Percentiles rank a stretch among this genome's conserved stretches.
Conservation (phyloP, 2,329 filamentous ascomycete genomes). For the Fusarium duplospermum region DNA sequence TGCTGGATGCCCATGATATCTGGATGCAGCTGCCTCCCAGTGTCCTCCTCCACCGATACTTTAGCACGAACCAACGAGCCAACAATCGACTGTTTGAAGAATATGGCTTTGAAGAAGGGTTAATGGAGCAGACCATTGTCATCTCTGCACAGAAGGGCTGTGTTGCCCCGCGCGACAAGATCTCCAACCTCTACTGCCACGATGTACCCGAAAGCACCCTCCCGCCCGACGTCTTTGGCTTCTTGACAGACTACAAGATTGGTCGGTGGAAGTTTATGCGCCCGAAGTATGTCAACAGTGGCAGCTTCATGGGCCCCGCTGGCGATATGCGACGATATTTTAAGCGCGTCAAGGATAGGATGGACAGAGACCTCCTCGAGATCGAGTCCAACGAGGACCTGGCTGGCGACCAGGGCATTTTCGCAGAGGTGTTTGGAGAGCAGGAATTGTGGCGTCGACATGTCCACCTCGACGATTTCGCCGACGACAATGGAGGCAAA, state of each 20-base stretch:
- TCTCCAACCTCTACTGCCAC: conserved; percentile 42
- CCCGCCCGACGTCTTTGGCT: conserved; percentile 36
- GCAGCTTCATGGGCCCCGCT: conserved; percentile 46
- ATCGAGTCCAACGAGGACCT: conserved; percentile 26
- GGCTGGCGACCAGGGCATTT: conserved; percentile 47
- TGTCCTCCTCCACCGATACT: conserved; percentile 45
- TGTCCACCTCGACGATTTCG: conserved; percentile 20
- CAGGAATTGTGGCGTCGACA: conserved; percentile 40
- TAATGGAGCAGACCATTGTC: conserved; percentile 42
- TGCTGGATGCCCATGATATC: conserved; percentile 48
- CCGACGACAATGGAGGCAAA: conserved; percentile 24
- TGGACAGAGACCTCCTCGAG: conserved; percentile 37
- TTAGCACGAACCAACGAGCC: conserved; percentile 33
- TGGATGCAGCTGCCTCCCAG: conserved; percentile 47
- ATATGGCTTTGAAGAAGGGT: conserved; percentile 28
- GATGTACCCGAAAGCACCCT: conserved; percentile 40
- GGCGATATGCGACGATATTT: conserved; percentile 44
- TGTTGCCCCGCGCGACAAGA: conserved; percentile 36
- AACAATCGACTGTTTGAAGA: conserved; percentile 34
- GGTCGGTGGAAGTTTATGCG: conserved; percentile 37
- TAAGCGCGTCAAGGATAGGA: conserved; percentile 40
- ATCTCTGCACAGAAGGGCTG: conserved; percentile 42
- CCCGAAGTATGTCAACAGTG: conserved; percentile 47
- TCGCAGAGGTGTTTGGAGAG: conserved; percentile 48
- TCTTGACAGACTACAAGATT: conserved; percentile 34